phyloP scores from a whole-genome alignment of 768 basidiomycete species.

The Mycena sanguinolenta region DNA sequence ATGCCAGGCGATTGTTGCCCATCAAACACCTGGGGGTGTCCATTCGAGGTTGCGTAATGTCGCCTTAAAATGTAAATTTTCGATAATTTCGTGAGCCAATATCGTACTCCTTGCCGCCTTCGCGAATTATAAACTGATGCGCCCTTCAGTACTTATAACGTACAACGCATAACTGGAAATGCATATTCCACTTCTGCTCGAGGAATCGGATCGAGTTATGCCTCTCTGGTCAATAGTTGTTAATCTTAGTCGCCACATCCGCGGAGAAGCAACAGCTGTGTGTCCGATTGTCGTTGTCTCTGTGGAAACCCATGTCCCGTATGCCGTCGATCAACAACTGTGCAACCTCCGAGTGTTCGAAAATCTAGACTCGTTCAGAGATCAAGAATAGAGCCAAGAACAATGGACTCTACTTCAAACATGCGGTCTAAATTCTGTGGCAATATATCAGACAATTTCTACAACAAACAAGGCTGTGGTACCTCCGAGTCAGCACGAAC shows the following conservation, averaged over 20 bases:
- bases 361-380: slow-evolving; percentile 18
- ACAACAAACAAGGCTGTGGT: slow-evolving; percentile 1
- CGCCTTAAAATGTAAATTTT: too few relatives aligned
- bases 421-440: slow-evolving; percentile 25
- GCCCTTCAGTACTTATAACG: too few relatives aligned
- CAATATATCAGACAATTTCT: slow-evolving; percentile 6
- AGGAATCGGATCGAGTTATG: too few relatives aligned
- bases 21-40: too few relatives aligned
- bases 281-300: slow-evolving; percentile 14
- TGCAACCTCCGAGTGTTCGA: slow-evolving; percentile 26
- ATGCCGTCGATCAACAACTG: slow-evolving; percentile 4
- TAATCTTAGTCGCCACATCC: slow-evolving; percentile 25
- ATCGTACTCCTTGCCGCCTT: too few relatives aligned
- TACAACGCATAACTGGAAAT: too few relatives aligned
- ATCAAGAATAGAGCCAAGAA: slow-evolving; percentile 7
- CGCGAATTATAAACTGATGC: too few relatives aligned
- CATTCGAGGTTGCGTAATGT: too few relatives aligned
- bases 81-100: too few relatives aligned
- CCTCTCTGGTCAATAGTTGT: slow-evolving; percentile 20
- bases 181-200: too few relatives aligned
- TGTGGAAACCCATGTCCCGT: slow-evolving; percentile 20
- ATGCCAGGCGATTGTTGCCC: too few relatives aligned
- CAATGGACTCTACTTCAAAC: slow-evolving; percentile 18
- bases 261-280: slow-evolving; percentile 18
- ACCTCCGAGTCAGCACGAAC: slow-evolving; percentile 26